These are phyloP conservation scores for Rhododendron simsii DNA, from an alignment of 148 eudicot genomes.

Conservation along the genomic window DNA sequence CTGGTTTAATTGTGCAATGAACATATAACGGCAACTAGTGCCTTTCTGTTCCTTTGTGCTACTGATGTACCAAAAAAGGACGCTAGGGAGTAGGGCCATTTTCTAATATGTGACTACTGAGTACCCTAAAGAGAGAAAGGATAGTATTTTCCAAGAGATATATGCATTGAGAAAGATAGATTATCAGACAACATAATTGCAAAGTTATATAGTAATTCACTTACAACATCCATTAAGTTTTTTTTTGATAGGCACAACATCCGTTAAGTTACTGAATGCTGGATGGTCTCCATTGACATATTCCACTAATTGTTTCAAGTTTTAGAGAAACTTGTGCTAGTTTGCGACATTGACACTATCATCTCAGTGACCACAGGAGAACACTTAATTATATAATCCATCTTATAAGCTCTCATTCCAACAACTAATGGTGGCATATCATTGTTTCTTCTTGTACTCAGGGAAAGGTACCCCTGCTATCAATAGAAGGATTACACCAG, in stretches of 20 bases:
- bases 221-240: neutral
- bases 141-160: neutral
- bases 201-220: neutral
- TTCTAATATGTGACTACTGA: neutral
- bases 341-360: neutral
- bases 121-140: neutral
- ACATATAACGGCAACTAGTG: neutral
- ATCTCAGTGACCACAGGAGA: neutral
- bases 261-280: neutral
- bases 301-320: neutral
- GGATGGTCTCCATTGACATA: neutral
- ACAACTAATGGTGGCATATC: neutral
- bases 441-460: slow-evolving; percentile 20
- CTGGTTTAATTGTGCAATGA: neutral
- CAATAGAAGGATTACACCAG: slow-evolving; percentile 87
- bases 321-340: neutral
- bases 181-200: neutral
- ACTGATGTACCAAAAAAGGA: neutral
- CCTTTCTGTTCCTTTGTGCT: neutral
- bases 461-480: slow-evolving; percentile 74
- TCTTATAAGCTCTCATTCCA: neutral
- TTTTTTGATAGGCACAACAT: too few relatives aligned
- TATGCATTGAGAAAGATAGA: neutral
- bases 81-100: neutral
- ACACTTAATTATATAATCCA: neutral